Conservation (phyloP, 164 flowering plant species). For the Kalanchoe fedtschenkoi region DNA sequence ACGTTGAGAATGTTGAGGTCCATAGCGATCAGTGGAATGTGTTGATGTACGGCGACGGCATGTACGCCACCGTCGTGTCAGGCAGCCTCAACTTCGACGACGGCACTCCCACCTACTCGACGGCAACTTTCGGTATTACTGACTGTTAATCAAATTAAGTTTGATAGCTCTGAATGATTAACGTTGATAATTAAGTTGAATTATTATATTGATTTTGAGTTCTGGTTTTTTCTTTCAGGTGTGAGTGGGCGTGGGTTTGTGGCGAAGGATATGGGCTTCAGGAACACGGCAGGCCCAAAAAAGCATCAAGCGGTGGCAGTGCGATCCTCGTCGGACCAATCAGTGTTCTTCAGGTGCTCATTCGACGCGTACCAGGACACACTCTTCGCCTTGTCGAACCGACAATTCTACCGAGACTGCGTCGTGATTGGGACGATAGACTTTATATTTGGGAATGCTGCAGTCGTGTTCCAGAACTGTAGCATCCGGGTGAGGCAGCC, state of each 20-base stretch:
- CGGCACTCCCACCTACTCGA: conserved; percentile 7
- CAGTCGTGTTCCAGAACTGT: conserved; percentile 2
- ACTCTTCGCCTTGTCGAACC: background rate
- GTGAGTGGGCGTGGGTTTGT: conserved; percentile 1
- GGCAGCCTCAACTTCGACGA: conserved; percentile 7
- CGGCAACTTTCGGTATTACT: conserved; percentile 8
- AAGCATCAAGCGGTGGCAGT: background rate
- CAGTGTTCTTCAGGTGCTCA: conserved; percentile 5
- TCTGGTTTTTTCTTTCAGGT: background rate
- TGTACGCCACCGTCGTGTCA: conserved; percentile 10
- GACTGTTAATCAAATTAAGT: background rate
- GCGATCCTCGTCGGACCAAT: background rate
- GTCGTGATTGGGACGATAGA: background rate
- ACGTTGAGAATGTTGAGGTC: conserved; percentile 10
- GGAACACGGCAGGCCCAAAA: conserved; percentile 5
- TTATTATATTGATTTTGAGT: background rate
- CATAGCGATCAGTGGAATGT: conserved; percentile 9
- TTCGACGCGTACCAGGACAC: conserved; percentile 8
- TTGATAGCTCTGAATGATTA: background rate
- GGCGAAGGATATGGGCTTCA: conserved; percentile 6
- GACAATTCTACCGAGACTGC: conserved; percentile 6
- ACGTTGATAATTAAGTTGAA: background rate
- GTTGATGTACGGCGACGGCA: conserved; percentile 22
- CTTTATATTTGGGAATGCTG: conserved; percentile 7
- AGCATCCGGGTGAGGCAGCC: background rate